Conservation (phyloP, 208 protist genomes). For the Trypanosoma theileri region DNA sequence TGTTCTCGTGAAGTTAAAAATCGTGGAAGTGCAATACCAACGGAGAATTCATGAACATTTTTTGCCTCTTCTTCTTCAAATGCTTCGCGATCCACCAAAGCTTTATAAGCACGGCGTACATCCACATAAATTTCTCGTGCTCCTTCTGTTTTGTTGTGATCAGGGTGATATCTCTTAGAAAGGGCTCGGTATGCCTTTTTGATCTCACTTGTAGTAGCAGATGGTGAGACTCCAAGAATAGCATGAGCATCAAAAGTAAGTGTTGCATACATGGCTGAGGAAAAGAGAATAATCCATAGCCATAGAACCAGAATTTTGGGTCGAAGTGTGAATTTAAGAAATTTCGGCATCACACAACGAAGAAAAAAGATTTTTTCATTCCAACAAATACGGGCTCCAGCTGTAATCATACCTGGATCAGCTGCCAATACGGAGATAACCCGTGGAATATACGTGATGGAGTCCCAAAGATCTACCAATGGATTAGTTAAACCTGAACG, state of each 20-base stretch:
- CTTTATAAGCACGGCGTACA: conserved; percentile 91
- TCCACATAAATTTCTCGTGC: conserved; percentile 87
- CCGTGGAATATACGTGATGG: conserved; percentile 60
- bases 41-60: conserved; percentile 70
- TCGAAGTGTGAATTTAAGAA: conserved; percentile 84
- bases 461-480: conserved; percentile 59
- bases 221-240: conserved; percentile 59
- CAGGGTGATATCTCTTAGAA: conserved; percentile 86
- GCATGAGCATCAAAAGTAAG: conserved; percentile 88
- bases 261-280: conserved; percentile 86
- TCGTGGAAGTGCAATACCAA: conserved; percentile 84
- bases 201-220: conserved; percentile 75
- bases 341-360: conserved; percentile 78
- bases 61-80: conserved; percentile 88
- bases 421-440: conserved; percentile 35
- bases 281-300: conserved; percentile 82
- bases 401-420: conserved; percentile 55
- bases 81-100: conserved; percentile 87
- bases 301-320: conserved; percentile 79
- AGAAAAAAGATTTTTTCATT: conserved; percentile 82
- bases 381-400: conserved; percentile 68
- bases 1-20: conserved; percentile 88
- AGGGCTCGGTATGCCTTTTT: conserved; percentile 86
- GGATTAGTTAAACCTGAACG: conserved; percentile 48
- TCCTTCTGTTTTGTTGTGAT: conserved; percentile 88